Base-by-base conservation (phyloP, 2,329 filamentous ascomycete species). In the Verticillium dahliae region DNA sequence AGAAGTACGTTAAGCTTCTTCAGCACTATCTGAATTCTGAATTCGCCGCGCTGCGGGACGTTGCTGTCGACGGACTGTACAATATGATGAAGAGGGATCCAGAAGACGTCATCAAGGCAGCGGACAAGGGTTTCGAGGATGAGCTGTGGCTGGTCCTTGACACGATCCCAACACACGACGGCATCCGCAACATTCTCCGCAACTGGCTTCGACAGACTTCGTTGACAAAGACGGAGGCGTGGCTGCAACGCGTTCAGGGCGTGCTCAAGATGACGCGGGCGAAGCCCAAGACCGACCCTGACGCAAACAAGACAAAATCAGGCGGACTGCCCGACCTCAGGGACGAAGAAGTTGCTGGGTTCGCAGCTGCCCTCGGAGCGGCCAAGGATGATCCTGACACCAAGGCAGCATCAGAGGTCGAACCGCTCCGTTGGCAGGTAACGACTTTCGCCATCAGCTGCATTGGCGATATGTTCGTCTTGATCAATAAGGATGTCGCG, bases 341-440 rank as follows among this genome's bases (percentile, higher is more conserved):
- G 65, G 95, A 99, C 71, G 95, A 99, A 72, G 96, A 99, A 73
- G 94, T 97, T 39, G 95, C 95, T 59, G 95, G 95, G 0, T 98
- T 99, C 70, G 93, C 93, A 37, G 85, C 88, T n/a, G 62, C 55
- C 14, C 52, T 27, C 57, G 85, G 85, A 27, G 81, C 79, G 3
- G 78, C 75, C 22, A 83, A 83, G 55, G 82, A 86, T 58, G 79
- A 81, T 41, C 81, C 81, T n/a, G 70, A 77, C 13, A 70, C 74
- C 0, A 76, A 77, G 57, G 80, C 78, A 38, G 69, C 77, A 67
- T 77, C 87, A 9, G 88, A 92, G 22, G 92, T 96, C 68, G 95
- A 99, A 72, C 85, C 95, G 14, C 80, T 99, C 63, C 88, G 92
- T 67, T 99, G 95, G 95, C 95, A 99, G 73, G 94, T 97, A 6